Conservation (phyloP, 495 filamentous ascomycete species). For the Trichoderma orchidacearum region DNA sequence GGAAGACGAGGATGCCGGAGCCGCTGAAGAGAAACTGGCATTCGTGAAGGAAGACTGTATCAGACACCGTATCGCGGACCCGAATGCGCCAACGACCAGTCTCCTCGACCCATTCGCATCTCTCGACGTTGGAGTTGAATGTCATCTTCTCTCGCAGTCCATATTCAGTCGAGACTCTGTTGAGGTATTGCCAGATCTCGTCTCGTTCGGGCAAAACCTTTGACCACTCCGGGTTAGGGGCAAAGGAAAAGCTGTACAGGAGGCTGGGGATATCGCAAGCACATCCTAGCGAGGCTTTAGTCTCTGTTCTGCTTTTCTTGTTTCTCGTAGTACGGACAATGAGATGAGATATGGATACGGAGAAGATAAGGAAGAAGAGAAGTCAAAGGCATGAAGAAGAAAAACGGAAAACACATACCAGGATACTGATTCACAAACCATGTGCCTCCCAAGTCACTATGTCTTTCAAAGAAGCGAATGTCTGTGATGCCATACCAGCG, state of each 20-base stretch:
- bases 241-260: conserved; percentile 21
- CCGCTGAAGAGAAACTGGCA: conserved; percentile 9
- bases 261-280: conserved; percentile 19
- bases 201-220: conserved; percentile 9
- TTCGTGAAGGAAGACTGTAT: not conserved
- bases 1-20: conserved; percentile 11
- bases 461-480: conserved; percentile 40
- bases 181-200: conserved; percentile 15
- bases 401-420: conserved; percentile 13
- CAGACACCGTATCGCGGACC: not conserved
- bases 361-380: not conserved
- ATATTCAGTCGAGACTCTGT: conserved; percentile 11
- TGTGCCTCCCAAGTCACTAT: conserved; percentile 39
- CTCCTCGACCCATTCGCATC: not conserved
- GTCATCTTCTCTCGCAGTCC: conserved; percentile 2
- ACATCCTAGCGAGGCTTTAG: conserved; percentile 9
- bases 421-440: conserved; percentile 48
- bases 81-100: not conserved
- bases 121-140: not conserved
- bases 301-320: too few relatives aligned
- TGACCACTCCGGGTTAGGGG: conserved; percentile 19
- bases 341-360: not conserved
- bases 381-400: too few relatives aligned
- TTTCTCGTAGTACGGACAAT: not conserved
- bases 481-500: conserved; percentile 9